phyloP scores from a whole-genome alignment of 805 yeast species.

The Kluyveromyces dobzhanskii region DNA sequence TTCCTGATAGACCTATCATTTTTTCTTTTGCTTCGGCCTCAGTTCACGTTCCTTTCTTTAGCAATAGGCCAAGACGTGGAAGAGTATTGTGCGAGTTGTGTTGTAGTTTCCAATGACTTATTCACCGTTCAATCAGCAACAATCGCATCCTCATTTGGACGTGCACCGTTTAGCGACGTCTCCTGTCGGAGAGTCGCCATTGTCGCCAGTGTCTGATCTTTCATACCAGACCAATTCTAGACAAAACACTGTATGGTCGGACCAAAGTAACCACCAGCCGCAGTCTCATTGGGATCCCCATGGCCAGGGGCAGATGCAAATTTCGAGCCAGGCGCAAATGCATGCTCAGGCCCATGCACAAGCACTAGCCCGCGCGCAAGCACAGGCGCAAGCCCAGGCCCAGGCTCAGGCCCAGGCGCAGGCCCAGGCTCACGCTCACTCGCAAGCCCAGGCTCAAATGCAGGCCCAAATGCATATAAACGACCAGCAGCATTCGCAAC shows the following conservation, averaged over 20 bases:
- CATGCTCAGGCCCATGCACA: constrained; percentile 31
- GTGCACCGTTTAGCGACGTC: background rate
- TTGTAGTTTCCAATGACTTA: background rate
- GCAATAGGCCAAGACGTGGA: background rate
- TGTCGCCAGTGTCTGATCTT: constrained; percentile 3
- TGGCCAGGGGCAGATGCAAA: constrained; percentile 5
- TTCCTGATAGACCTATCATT: too few relatives aligned
- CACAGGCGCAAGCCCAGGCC: constrained; percentile 18
- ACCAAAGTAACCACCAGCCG: background rate
- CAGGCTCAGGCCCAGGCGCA: constrained; percentile 21
- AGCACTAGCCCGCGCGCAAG: constrained; percentile 33
- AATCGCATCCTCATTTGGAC: background rate
- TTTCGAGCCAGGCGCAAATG: constrained; percentile 7
- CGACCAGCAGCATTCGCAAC: background rate
- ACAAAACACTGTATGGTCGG: constrained; percentile 4
- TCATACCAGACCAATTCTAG: constrained; percentile 5
- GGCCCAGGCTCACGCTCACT: constrained; percentile 23
- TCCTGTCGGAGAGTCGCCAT: constrained; percentile 1
- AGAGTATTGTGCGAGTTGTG: background rate
- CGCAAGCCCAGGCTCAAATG: constrained; percentile 32
- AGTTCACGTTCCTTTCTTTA: too few relatives aligned
- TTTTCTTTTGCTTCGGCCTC: too few relatives aligned
- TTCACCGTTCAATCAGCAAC: background rate
- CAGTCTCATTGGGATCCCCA: background rate
- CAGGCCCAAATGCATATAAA: constrained; percentile 19